Conservation (phyloP, 441 rosid species). For the Gossypium trilobum region DNA sequence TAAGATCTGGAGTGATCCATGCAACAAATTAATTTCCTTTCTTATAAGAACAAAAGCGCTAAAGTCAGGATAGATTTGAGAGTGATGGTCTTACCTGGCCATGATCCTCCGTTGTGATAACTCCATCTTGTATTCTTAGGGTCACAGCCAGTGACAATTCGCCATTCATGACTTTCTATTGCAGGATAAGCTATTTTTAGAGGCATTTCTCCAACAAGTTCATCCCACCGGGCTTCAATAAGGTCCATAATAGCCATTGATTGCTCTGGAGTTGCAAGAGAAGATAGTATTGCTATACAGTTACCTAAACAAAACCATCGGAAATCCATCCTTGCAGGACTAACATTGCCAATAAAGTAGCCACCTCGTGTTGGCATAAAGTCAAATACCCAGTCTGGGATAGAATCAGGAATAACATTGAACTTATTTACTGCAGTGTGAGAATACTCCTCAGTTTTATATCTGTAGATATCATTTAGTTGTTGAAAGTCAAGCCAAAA, state of each 20-base stretch:
- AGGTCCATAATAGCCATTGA: slow-evolving; percentile 90
- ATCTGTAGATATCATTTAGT: slow-evolving; percentile 83
- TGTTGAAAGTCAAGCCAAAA: slow-evolving; percentile 92
- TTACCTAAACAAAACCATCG: slow-evolving; percentile 89
- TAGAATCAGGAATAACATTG: slow-evolving; percentile 87
- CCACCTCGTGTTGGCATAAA: slow-evolving; percentile 92
- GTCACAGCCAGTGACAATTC: slow-evolving; percentile 77
- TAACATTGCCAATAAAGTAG: slow-evolving; percentile 83
- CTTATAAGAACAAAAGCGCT: neutral
- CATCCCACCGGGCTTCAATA: slow-evolving; percentile 84
- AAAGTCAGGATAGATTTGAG: slow-evolving; percentile 8
- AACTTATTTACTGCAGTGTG: slow-evolving; percentile 91
- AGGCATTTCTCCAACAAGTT: slow-evolving; percentile 92
- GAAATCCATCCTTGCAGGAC: slow-evolving; percentile 93
- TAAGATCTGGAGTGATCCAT: neutral
- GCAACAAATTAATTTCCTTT: neutral
- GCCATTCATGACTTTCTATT: slow-evolving; percentile 79
- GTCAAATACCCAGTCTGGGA: slow-evolving; percentile 89
- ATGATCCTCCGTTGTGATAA: slow-evolving; percentile 94
- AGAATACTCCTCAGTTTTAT: slow-evolving; percentile 89
- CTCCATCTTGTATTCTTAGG: slow-evolving; percentile 96
- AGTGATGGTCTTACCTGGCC: slow-evolving; percentile 64
- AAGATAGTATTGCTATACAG: slow-evolving; percentile 70
- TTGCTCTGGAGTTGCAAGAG: slow-evolving; percentile 86
- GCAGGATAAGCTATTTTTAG: slow-evolving; percentile 81